Percentiles rank a stretch among this genome's conserved stretches.
These are phyloP conservation scores for Platanus orientalis DNA, from an alignment of 164 flowering plant genomes.

Conservation along the genomic window DNA sequence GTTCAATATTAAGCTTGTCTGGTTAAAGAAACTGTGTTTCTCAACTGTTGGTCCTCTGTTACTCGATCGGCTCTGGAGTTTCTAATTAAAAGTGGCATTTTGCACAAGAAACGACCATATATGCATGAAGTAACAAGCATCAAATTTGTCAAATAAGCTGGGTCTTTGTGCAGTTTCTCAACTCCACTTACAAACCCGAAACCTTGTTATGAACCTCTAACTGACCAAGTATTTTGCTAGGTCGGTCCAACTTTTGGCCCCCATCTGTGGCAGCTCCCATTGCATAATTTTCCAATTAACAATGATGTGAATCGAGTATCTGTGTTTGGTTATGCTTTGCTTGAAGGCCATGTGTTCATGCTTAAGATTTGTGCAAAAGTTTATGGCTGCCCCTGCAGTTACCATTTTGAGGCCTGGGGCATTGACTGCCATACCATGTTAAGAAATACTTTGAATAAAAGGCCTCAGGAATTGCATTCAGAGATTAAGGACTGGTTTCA, in stretches of 20 bases:
- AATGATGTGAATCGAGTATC: constrained; percentile 35
- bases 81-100: constrained; percentile 71
- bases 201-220: constrained; percentile 59
- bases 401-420: constrained; percentile 62
- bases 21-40: constrained; percentile 70
- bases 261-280: constrained; percentile 75
- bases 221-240: constrained; percentile 57
- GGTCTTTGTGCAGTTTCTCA: constrained; percentile 60
- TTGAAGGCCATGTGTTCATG: constrained; percentile 86
- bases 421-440: constrained; percentile 49
- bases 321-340: constrained; percentile 74
- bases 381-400: constrained; percentile 53
- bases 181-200: constrained; percentile 65
- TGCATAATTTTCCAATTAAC: constrained; percentile 45
- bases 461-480: constrained; percentile 42
- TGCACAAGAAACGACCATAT: constrained; percentile 74
- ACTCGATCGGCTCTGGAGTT: constrained; percentile 71
- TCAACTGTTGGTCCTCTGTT: constrained; percentile 72
- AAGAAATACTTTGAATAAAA: constrained; percentile 55
- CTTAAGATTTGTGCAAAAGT: constrained; percentile 38
- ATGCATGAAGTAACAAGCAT: constrained; percentile 84
- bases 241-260: constrained; percentile 67
- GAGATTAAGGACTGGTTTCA: constrained; percentile 81
- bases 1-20: constrained; percentile 67
- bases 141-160: constrained; percentile 58